phyloP scores from a whole-genome alignment of 352 stramenopile species.

The Globisporangium alternatum region DNA sequence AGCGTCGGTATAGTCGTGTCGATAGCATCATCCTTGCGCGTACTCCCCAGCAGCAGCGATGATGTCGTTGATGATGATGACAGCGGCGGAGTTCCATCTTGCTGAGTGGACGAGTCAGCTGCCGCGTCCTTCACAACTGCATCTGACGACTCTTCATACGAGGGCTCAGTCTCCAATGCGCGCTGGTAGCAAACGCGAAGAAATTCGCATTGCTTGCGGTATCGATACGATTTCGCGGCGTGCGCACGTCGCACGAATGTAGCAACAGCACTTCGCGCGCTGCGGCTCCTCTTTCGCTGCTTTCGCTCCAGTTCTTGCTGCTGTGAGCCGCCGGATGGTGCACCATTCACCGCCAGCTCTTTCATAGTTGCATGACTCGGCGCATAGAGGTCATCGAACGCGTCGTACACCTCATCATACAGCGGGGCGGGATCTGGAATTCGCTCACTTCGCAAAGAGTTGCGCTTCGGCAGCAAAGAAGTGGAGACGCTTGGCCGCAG shows the following conservation, averaged over 20 bases:
- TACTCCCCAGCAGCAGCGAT: constrained; percentile 19
- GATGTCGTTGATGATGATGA: constrained; percentile 2
- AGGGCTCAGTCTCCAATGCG: constrained; percentile 36
- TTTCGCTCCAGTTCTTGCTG: constrained; percentile 17
- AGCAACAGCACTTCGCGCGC: constrained; percentile 30
- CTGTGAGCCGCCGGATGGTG: background rate
- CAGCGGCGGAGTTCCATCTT: constrained; percentile 1
- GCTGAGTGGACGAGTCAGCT: background rate
- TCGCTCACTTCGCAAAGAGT: constrained; percentile 19
- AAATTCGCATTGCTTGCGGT: constrained; percentile 64
- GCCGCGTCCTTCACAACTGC: background rate
- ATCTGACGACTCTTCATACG: constrained; percentile 9
- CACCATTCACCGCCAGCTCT: background rate
- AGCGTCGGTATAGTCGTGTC: constrained; percentile 44
- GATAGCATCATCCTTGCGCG: constrained; percentile 37
- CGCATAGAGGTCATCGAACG: constrained; percentile 58
- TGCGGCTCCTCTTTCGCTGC: constrained; percentile 15
- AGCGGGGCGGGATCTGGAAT: constrained; percentile 16
- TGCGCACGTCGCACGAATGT: constrained; percentile 36
- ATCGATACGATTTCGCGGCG: constrained; percentile 45
- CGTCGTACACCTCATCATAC: constrained; percentile 55
- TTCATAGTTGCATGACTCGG: constrained; percentile 12
- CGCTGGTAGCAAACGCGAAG: constrained; percentile 57
- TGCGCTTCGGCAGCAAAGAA: constrained; percentile 14
- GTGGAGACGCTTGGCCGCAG: background rate